Evolutionary conservation across 495 filamentous ascomycete species (phyloP).

Genomic region (Aspergillus baeticus): DNA sequence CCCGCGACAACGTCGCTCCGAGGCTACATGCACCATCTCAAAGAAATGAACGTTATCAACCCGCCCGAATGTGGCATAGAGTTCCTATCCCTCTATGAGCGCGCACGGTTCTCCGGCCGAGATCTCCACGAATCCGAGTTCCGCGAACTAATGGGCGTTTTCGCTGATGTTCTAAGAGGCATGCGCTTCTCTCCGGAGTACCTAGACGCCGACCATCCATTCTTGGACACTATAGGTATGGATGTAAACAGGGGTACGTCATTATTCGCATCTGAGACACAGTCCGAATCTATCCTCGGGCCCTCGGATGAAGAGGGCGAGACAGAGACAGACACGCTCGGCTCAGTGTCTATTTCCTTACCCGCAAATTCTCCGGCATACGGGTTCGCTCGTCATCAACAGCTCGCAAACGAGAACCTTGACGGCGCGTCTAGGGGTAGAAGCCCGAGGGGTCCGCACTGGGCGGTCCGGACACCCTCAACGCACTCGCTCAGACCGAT

Average conservation of each 20-base stretch:
- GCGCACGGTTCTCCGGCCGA: conserved; percentile 71
- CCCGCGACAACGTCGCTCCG: conserved; percentile 72
- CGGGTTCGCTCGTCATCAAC: too few species aligned
- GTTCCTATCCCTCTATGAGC: conserved; percentile 79
- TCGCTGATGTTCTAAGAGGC: conserved; percentile 73
- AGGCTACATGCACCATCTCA: conserved; percentile 75
- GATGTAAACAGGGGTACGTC: not conserved
- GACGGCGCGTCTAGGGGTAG: not conserved
- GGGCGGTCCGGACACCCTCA: conserved; percentile 29
- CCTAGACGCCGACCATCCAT: conserved; percentile 31
- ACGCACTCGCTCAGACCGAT: conserved; percentile 35
- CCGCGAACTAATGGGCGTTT: conserved; percentile 79
- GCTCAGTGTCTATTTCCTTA: conserved; percentile 13
- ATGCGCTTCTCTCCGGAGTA: conserved; percentile 62
- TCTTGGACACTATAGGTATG: conserved; percentile 33
- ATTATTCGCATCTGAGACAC: not conserved
- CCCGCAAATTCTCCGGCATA: too few species aligned
- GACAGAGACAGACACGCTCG: conserved; percentile 31
- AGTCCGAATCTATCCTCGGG: conserved; percentile 37
- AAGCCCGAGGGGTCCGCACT: conserved; percentile 14
- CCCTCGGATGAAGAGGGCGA: conserved; percentile 49
- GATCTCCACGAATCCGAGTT: conserved; percentile 67
- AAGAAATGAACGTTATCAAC: conserved; percentile 60
- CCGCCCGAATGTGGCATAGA: conserved; percentile 51
- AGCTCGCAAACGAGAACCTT: conserved; percentile 14